Conservation (phyloP, 768 basidiomycete species). For the Phanerochaete carnosa region DNA sequence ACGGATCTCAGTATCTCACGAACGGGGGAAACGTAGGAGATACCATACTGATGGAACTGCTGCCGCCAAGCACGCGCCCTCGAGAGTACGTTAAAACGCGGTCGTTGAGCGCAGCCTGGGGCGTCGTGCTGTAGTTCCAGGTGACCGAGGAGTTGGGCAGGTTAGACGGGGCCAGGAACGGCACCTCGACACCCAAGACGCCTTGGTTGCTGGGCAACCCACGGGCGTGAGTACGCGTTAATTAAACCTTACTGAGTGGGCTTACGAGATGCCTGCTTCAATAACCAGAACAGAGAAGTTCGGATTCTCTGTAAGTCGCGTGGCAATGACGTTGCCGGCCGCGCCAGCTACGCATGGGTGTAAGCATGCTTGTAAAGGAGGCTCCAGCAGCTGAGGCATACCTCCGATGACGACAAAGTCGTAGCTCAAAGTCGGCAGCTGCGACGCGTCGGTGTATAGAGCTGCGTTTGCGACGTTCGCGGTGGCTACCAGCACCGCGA, state of each 20-base stretch:
- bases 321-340: constrained; percentile 13
- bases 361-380: background rate
- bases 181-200: constrained; percentile 14
- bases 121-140: constrained; percentile 28
- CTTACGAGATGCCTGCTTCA: constrained; percentile 12
- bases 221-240: background rate
- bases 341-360: constrained; percentile 5
- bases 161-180: constrained; percentile 12
- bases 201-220: constrained; percentile 12
- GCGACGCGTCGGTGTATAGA: background rate
- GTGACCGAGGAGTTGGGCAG: constrained; percentile 17
- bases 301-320: constrained; percentile 8
- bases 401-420: constrained; percentile 18
- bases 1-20: background rate
- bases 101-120: constrained; percentile 18
- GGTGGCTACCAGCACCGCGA: background rate
- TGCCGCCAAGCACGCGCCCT: constrained; percentile 25
- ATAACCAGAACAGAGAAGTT: constrained; percentile 10
- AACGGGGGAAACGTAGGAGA: background rate
- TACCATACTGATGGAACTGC: constrained; percentile 23
- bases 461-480: background rate
- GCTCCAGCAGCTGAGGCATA: background rate
- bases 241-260: background rate
- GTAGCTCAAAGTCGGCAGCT: constrained; percentile 6
- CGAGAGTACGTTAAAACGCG: constrained; percentile 20